phyloP scores from a whole-genome alignment of 192 early-diverging fungal genomes.

The Podila verticillata region DNA sequence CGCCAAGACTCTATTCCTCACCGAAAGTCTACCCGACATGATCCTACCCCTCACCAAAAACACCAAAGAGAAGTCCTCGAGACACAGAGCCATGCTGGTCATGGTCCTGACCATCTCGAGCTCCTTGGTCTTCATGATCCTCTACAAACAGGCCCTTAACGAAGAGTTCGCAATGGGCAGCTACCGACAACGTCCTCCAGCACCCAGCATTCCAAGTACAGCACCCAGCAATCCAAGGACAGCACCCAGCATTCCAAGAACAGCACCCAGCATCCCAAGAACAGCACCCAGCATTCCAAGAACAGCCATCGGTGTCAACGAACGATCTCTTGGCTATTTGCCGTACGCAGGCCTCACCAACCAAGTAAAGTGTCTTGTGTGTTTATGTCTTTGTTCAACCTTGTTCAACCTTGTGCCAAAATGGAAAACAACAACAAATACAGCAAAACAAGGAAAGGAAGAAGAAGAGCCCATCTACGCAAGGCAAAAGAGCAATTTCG shows the following conservation, averaged over 20 bases:
- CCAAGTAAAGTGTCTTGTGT: background rate
- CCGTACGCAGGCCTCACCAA: constrained; percentile 6
- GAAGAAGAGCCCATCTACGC: too few relatives aligned
- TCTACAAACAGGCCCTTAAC: background rate
- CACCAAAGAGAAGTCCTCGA: background rate
- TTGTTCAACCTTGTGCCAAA: background rate
- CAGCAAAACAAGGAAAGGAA: too few relatives aligned
- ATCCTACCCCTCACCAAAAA: background rate
- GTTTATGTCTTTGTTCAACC: background rate
- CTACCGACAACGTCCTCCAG: too few relatives aligned
- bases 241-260: background rate
- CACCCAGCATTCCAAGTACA: background rate
- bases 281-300: background rate
- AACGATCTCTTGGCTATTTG: background rate
- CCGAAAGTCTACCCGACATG: background rate
- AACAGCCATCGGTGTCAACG: background rate
- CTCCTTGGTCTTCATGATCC: background rate
- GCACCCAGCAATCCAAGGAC: too few relatives aligned
- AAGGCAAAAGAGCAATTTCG: too few relatives aligned
- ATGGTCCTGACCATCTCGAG: background rate
- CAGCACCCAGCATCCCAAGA: too few relatives aligned
- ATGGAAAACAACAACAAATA: too few relatives aligned
- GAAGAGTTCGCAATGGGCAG: background rate
- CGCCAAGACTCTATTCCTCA: background rate
- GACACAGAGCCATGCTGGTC: background rate